Evolutionary conservation across 2,329 filamentous ascomycete genomes (phyloP).

Genomic region (Pleoardoris graminearum): DNA sequence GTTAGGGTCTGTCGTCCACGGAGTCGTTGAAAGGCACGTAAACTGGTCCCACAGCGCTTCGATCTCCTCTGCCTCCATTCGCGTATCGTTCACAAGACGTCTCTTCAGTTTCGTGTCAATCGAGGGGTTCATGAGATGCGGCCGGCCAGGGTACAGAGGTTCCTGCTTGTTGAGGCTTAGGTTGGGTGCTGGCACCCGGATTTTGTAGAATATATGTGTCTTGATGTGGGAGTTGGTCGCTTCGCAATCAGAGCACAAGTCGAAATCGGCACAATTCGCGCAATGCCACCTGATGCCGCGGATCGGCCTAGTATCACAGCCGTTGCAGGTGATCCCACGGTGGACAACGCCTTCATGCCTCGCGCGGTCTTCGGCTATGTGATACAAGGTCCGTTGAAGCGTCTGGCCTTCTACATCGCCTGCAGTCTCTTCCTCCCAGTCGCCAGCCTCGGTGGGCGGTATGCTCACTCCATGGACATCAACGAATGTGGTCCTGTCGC

Average conservation of each 20-base stretch:
- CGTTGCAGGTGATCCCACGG: conserved; percentile 88
- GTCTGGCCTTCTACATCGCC: conserved; percentile 68
- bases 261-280: conserved; percentile 93
- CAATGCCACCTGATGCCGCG: conserved; percentile 91
- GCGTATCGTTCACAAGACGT: conserved; percentile 54
- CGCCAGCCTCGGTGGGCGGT: conserved; percentile 34
- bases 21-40: conserved; percentile 85
- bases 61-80: conserved; percentile 77
- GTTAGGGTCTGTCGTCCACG: conserved; percentile 81
- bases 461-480: conserved; percentile 36
- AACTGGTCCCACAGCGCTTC: conserved; percentile 98
- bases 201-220: conserved; percentile 96
- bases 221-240: conserved; percentile 74
- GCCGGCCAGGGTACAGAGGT: conserved; percentile 59
- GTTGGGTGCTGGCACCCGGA: conserved; percentile 84
- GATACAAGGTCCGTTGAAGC: conserved; percentile 81
- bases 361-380: conserved; percentile 92
- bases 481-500: conserved; percentile 16
- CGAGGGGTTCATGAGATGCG: conserved; percentile 67
- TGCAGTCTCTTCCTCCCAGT: conserved; percentile 44
- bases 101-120: conserved; percentile 70
- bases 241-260: conserved; percentile 93
- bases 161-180: conserved; percentile 73
- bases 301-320: conserved; percentile 84
- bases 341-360: conserved; percentile 77